phyloP scores from a whole-genome alignment of 768 basidiomycete species.

The Tephrocybe rancida region DNA sequence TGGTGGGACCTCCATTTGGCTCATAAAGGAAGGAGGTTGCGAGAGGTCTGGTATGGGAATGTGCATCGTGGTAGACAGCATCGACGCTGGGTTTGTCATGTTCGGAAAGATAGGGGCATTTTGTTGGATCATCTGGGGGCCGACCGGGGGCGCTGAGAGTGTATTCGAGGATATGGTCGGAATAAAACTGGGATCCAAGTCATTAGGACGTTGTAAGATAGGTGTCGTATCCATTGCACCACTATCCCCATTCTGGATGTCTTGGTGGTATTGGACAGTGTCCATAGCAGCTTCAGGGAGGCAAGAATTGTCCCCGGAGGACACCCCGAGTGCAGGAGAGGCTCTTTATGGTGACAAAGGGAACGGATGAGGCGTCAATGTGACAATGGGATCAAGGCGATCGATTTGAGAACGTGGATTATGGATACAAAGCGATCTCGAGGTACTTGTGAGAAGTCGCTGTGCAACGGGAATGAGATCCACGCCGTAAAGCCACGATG shows the following conservation, averaged over 20 bases:
- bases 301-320: slow-evolving; percentile 3
- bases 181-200: slow-evolving; percentile 25
- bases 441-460: slow-evolving; percentile 15
- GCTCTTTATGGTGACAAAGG: slow-evolving; percentile 12
- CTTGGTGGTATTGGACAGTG: slow-evolving; percentile 33
- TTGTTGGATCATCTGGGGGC: slow-evolving; percentile 32
- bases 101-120: slow-evolving; percentile 34
- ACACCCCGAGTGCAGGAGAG: slow-evolving; percentile 7
- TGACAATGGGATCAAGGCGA: slow-evolving; percentile 22
- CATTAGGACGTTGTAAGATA: slow-evolving; percentile 27
- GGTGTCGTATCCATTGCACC: slow-evolving; percentile 39
- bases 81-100: slow-evolving; percentile 25
- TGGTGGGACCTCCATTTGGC: slow-evolving; percentile 34
- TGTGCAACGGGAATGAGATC: slow-evolving; percentile 15
- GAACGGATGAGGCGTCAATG: slow-evolving; percentile 14
- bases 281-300: slow-evolving; percentile 22
- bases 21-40: slow-evolving; percentile 33
- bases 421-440: slow-evolving; percentile 18
- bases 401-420: slow-evolving; percentile 23
- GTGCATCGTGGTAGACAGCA: slow-evolving; percentile 35
- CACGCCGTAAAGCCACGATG: slow-evolving; percentile 14
- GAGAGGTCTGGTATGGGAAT: slow-evolving; percentile 39
- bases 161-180: slow-evolving; percentile 17
- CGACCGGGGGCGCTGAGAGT: slow-evolving; percentile 22
- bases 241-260: slow-evolving; percentile 26